Percentiles rank a stretch among this genome's conserved stretches.
phyloP scores from a whole-genome alignment of 306 rosid species.

The Chamaecrista fasciculata region DNA sequence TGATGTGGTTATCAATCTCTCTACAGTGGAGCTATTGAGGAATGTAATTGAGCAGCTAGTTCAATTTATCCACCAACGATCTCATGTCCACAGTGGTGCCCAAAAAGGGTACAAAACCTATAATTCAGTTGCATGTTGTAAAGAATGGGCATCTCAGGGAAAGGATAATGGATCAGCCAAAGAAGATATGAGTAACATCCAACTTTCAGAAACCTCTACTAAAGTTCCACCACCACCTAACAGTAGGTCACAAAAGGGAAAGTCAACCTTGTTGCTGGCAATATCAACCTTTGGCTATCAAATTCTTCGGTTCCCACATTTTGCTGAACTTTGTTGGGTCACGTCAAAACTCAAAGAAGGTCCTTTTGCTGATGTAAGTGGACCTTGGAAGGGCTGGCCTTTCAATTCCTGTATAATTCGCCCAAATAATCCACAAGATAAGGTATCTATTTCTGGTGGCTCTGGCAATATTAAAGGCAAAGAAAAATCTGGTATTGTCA shows the following conservation, averaged over 20 bases:
- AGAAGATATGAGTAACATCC: conserved; percentile 29
- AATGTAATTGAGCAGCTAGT: conserved; percentile 61
- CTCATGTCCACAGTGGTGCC: conserved; percentile 47
- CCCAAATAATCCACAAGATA: conserved; percentile 52
- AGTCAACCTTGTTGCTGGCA: conserved; percentile 65
- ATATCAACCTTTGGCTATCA: conserved; percentile 90
- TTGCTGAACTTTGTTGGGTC: conserved; percentile 97
- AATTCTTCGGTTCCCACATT: conserved; percentile 86
- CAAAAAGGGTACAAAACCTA: conserved; percentile 30
- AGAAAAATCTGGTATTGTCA: conserved; percentile 65
- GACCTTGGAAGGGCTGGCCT: conserved; percentile 99
- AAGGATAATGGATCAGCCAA: conserved; percentile 36
- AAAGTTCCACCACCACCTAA: conserved; percentile 49
- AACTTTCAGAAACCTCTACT: conserved; percentile 40
- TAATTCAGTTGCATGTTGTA: conserved; percentile 31
- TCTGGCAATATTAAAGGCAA: conserved; percentile 50
- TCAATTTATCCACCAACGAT: conserved; percentile 69
- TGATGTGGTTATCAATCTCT: conserved; percentile 52
- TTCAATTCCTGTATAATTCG: conserved; percentile 87
- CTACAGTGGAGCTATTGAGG: conserved; percentile 63
- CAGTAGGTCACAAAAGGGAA: conserved; percentile 61
- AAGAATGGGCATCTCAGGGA: conserved; percentile 29
- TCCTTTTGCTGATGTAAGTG: conserved; percentile 79
- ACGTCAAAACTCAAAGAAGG: conserved; percentile 90
- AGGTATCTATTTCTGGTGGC: conserved; percentile 43